Evolutionary conservation across 164 flowering plant genomes (phyloP), one percentile per base, ranked within the genome.

Genomic region (Annona cherimola): DNA sequence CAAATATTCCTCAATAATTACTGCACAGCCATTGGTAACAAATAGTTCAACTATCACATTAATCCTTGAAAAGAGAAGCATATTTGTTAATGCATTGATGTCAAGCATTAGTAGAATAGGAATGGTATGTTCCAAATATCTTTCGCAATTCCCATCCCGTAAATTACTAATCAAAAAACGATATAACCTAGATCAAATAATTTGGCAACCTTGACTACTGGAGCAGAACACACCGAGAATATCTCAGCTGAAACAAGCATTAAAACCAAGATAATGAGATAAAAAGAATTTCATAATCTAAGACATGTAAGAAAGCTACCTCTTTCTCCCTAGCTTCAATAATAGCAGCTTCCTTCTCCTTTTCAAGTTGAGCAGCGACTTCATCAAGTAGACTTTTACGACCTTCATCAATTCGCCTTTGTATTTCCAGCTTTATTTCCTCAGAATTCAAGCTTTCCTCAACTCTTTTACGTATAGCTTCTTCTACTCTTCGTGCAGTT

Each of bases 401-500:
- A 20, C 98, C 98, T 78, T 92, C 98, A 71, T 89, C 96, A 71
- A 96, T 63, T 61, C 82, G 84, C 82, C 75, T 86, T 66, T 86
- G 84, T 71, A 96, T 83, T 79, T 93, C 94, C 46, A 82, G 76
- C 80, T 83, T 85, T 39, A 93, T 81, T 60, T 86, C 95, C 69
- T 83, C 93, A 71, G 90, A 81, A 69, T 90, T 84, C 87, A 96
- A 84, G 77, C 85, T 78, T 81, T 90, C 98, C 70, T 92, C 91
- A 70, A 96, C 98, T 70, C 76, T 88, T 80, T 78, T 88, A 73
- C 78, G 83, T 69, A 95, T 95, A 46, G 92, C 94, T 76, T 85
- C 93, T 77, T 94, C 98, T 26, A 93, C 90, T 83, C 98, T 85
- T 75, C 80, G 88, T 35, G 92, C 81, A 67, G 98, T 96, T 84